These are phyloP conservation scores for Maudiozyma pseudohumilis DNA, from an alignment of 805 yeast genomes.

Conservation along the genomic window DNA sequence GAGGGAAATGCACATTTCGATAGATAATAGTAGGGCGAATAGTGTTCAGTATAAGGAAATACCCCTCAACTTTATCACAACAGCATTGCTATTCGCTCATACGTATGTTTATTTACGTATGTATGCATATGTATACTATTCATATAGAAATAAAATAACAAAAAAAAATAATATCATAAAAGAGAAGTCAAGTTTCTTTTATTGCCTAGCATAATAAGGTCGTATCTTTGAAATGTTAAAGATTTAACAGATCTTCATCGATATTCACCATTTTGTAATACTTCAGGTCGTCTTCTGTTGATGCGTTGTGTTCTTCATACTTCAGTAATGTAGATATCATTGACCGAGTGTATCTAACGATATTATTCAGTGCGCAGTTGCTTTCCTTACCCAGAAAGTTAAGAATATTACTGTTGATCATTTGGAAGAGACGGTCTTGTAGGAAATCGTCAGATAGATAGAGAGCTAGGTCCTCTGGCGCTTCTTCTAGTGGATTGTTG, in stretches of 20 bases:
- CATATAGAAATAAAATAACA: too few relatives aligned
- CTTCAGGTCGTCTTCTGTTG: constrained; percentile 6
- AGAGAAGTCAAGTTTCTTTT: too few relatives aligned
- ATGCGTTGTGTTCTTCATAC: constrained; percentile 27
- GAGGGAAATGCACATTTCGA: too few relatives aligned
- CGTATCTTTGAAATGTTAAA: too few relatives aligned
- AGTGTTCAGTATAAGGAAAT: too few relatives aligned
- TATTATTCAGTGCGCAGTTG: constrained; percentile 35
- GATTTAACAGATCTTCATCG: constrained; percentile 36
- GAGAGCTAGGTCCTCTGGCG: constrained; percentile 20
- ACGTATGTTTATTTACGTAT: too few relatives aligned
- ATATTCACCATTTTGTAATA: constrained; percentile 33
- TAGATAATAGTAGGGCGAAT: too few relatives aligned
- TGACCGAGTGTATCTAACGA: constrained; percentile 34
- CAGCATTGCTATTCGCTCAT: too few relatives aligned
- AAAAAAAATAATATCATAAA: too few relatives aligned
- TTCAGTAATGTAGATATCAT: constrained; percentile 25
- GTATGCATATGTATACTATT: too few relatives aligned
- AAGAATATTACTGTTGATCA: constrained; percentile 32
- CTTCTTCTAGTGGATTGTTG: constrained; percentile 38
- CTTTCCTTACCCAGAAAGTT: constrained; percentile 36
- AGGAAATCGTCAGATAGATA: constrained; percentile 21
- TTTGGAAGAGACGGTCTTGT: constrained; percentile 25
- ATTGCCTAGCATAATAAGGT: too few relatives aligned
- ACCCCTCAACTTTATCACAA: too few relatives aligned